Percentiles rank a stretch among this genome's conserved stretches.
These are phyloP conservation scores for Nannochloris sp. DNA, from an alignment of 139 green algal species.

Conservation along the genomic window DNA sequence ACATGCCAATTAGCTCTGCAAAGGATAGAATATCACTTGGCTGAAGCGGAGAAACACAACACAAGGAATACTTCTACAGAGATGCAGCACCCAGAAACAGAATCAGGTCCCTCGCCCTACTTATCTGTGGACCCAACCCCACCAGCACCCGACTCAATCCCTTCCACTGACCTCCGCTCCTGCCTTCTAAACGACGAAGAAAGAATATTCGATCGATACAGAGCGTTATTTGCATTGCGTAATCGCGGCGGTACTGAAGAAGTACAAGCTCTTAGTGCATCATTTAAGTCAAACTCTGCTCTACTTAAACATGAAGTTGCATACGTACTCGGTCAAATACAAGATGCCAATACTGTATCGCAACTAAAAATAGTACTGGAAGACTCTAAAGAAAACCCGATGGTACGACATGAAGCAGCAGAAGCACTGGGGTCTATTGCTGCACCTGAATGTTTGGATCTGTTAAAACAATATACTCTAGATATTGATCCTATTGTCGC, in stretches of 20 bases:
- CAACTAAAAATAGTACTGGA: constrained; percentile 45
- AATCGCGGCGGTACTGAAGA: constrained; percentile 75
- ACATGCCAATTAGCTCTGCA: constrained; percentile 93
- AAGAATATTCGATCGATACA: constrained; percentile 84
- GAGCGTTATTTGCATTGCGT: constrained; percentile 91
- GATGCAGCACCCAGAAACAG: background rate
- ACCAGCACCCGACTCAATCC: constrained; percentile 47
- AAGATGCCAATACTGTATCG: constrained; percentile 49
- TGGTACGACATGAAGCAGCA: constrained; percentile 97
- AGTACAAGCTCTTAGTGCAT: constrained; percentile 58
- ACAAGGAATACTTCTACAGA: background rate
- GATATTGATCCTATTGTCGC: constrained; percentile 89
- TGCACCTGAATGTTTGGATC: constrained; percentile 31
- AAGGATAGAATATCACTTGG: constrained; percentile 61
- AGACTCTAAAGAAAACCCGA: constrained; percentile 78
- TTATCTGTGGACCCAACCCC: constrained; percentile 90
- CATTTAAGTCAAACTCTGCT: constrained; percentile 45
- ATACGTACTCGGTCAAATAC: constrained; percentile 97
- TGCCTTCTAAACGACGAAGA: constrained; percentile 64
- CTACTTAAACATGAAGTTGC: constrained; percentile 94
- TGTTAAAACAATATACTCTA: constrained; percentile 55
- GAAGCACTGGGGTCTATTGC: constrained; percentile 89
- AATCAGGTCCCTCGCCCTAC: constrained; percentile 62
- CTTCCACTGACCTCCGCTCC: constrained; percentile 42
- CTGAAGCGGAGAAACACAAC: background rate